Base-by-base conservation (phyloP, 495 filamentous ascomycete species). In the Lasiosphaeria ovina region DNA sequence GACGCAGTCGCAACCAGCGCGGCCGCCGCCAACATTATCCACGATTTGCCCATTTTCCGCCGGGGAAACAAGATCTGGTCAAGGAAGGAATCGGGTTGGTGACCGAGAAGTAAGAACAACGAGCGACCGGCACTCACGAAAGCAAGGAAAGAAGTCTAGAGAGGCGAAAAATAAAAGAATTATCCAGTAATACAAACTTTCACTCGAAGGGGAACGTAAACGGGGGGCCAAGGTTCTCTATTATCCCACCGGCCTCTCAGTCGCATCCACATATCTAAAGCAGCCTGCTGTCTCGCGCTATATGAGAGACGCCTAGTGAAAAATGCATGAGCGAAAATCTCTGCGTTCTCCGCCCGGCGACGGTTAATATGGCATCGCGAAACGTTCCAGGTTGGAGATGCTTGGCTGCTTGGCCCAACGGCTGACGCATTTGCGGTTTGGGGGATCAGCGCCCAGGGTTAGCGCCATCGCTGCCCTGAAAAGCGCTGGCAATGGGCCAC, bases 1-100 rank as follows among this genome's bases (percentile, higher is more conserved):
- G 81, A 76, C 65, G 80, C 85, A 59, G 81, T 72, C 62, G 54
- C 47, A 8, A 78, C 69, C 12, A 87, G 69, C 64, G 74, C 71
- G 54, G 79, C 76, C 51, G 82, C 63, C 62, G 69, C 54, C 57
- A 70, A 42, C 50, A 61, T 33, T 58, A 69, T 14, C 44, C 12
- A 47, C 10, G 55, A 36, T 24, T 31, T 58, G 38, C 36, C 55
- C 66, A 65, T 68, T 35, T 60, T 62, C 14, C 9, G 9, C 8
- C 8, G 49, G 8, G 9, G 49, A 34, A n/a, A 44, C 6, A 16
- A 56, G n/a, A 56, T 35, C 16, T 50, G 24, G 42, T 47, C 44
- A 47, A 54, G 52, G 52, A 50, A 34, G 11, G 42, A 49, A 58
- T 49, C 34, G 32, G 12, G 32, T 53, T 6, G n/a, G 8, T 31